phyloP scores from a whole-genome alignment of 2,329 filamentous ascomycete species.

The Fusarium drepaniforme region DNA sequence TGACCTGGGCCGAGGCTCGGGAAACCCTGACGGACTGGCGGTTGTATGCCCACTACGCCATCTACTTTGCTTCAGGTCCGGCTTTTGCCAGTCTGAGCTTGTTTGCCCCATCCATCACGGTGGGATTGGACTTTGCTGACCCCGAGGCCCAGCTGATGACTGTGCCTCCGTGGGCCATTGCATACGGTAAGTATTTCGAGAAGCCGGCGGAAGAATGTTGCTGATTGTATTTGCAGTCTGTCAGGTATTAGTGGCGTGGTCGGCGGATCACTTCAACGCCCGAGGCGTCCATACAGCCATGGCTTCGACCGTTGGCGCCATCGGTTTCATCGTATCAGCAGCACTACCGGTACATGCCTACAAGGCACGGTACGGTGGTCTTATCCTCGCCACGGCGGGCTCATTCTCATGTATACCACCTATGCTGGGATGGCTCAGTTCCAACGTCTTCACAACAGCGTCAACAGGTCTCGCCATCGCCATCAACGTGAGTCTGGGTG shows the following conservation, averaged over 20 bases:
- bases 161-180: constrained; percentile 73
- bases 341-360: constrained; percentile 72
- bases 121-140: constrained; percentile 62
- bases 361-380: constrained; percentile 72
- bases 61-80: constrained; percentile 63
- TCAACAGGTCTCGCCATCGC: constrained; percentile 77
- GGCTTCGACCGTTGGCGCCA: constrained; percentile 58
- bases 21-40: constrained; percentile 74
- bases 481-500: constrained; percentile 75
- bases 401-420: constrained; percentile 78
- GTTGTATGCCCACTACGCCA: constrained; percentile 75
- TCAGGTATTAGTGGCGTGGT: constrained; percentile 63
- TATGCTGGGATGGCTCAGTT: constrained; percentile 77
- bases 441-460: constrained; percentile 74
- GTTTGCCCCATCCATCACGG: constrained; percentile 72
- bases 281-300: constrained; percentile 59
- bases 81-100: constrained; percentile 71
- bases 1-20: constrained; percentile 77
- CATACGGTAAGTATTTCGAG: constrained; percentile 59
- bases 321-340: constrained; percentile 71
- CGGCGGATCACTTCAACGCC: constrained; percentile 72
- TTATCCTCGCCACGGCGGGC: constrained; percentile 76
- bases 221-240: constrained; percentile 46
- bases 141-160: constrained; percentile 75
- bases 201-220: not conserved